These are phyloP conservation scores for Fusarium pseudograminearum DNA, from an alignment of 2,329 filamentous ascomycete genomes.

Conservation along the genomic window DNA sequence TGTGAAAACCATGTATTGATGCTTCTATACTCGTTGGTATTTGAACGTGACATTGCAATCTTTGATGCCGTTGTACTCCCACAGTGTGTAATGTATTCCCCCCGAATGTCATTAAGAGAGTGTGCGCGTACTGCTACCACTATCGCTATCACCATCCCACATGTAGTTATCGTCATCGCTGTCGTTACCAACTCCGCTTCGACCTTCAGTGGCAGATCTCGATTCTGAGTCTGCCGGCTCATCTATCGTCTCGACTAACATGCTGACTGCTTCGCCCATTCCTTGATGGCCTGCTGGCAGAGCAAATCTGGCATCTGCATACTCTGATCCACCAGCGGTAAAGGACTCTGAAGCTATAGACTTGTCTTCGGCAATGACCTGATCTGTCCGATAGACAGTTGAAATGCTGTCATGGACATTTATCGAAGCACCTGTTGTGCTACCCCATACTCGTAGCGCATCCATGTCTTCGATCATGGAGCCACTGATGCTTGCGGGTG, in stretches of 20 bases:
- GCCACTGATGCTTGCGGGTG: slow-evolving; percentile 51
- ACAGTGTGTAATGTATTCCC: no score
- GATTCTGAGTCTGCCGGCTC: slow-evolving; percentile 40
- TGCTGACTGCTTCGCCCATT: slow-evolving; percentile 42
- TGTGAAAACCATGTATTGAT: slow-evolving; percentile 4
- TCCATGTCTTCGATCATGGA: slow-evolving; percentile 54
- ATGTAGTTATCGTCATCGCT: slow-evolving; percentile 31
- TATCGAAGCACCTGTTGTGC: slow-evolving; percentile 52
- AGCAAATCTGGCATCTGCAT: slow-evolving; percentile 52
- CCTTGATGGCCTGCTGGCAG: slow-evolving; percentile 50
- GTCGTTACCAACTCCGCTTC: slow-evolving; percentile 13
- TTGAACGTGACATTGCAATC: not conserved
- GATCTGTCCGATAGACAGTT: slow-evolving; percentile 50
- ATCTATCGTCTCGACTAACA: slow-evolving; percentile 43
- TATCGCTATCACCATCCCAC: slow-evolving; percentile 31
- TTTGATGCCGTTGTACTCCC: slow-evolving; percentile 10
- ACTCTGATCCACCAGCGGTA: slow-evolving; percentile 49
- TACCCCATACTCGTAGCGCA: slow-evolving; percentile 51
- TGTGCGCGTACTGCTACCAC: slow-evolving; percentile 20
- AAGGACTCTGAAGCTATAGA: slow-evolving; percentile 55
- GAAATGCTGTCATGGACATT: slow-evolving; percentile 57
- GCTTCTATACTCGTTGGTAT: not conserved
- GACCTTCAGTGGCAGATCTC: slow-evolving; percentile 13
- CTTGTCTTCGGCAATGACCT: slow-evolving; percentile 52
- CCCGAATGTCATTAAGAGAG: slow-evolving; percentile 7